Base-by-base conservation (phyloP, 306 rosid species). In the Vigna hirtella region DNA sequence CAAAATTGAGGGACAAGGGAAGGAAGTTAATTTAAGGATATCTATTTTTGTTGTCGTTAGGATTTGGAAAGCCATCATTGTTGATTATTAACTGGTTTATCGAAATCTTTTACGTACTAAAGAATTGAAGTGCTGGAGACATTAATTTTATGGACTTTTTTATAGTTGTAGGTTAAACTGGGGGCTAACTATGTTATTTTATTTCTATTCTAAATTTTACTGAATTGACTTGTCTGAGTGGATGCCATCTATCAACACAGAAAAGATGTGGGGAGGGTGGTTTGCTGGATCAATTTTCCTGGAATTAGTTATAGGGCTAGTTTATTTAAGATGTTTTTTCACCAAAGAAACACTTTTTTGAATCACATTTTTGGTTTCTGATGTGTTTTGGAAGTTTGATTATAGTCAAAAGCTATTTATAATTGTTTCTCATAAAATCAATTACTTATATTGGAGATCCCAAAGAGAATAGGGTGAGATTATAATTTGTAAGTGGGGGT, bases 181-280 rank as follows among this genome's bases (percentile, higher is more conserved):
- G 9, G 3, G 7, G 2, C 3, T 4, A n/a, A 70, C 38, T 61
- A 15, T 47, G 8, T 26, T 16, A 22, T 20, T 20, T 20, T 67
- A 51, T 51, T 51, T 70, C 30, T 13, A 9, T 49, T 30, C 16
- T 49, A 20, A 20, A 50, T 70, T 71, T 15, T 5, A 15, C 40
- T 9, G 13, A 13, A 40, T 8, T 43, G n/a, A 56, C 77, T 36
- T 14, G 24, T 57, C 43, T 57, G 56, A 73, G 68, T 57, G 30
- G 22, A 53, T 53, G 51, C 3, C 18, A 53, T 71, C 76, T 36
- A 30, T 30, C 34, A 30, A 30, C 34, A 30, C 3, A 30, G 34
- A 22, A 56, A 22, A 58, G 36, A 72, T 45, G 5, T 26, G 43
- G 78, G 70, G 52, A 73, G 56, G 43, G 56, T 43, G 65, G 16